phyloP scores from a whole-genome alignment of 345 rosid species.

The Dimocarpus longan region DNA sequence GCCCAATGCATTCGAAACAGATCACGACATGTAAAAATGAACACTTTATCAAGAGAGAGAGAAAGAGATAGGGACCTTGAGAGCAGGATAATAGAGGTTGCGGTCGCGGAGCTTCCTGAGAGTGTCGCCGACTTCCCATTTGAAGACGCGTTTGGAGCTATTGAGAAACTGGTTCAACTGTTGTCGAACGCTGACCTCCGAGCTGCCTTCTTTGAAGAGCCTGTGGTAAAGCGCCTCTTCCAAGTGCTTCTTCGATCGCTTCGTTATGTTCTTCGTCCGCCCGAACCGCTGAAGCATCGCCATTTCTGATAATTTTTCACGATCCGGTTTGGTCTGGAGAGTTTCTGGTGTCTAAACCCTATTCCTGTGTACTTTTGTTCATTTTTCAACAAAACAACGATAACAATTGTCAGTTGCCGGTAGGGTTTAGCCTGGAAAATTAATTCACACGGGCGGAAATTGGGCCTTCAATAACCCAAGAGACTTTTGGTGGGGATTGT shows the following conservation, averaged over 20 bases:
- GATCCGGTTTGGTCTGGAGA: not conserved
- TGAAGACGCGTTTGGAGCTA: constrained; percentile 81
- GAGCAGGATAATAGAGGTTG: constrained; percentile 73
- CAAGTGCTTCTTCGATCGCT: constrained; percentile 82
- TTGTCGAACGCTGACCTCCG: constrained; percentile 64
- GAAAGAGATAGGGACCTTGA: constrained; percentile 55
- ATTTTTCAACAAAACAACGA: not conserved
- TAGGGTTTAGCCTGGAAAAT: constrained; percentile 5
- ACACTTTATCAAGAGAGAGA: not conserved
- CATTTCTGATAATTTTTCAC: constrained; percentile 34
- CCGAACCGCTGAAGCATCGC: constrained; percentile 60
- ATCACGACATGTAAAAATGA: not conserved
- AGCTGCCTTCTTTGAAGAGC: constrained; percentile 78
- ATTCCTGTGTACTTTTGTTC: not conserved
- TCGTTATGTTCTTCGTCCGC: constrained; percentile 61
- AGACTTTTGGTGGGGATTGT: no score
- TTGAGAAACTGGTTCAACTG: constrained; percentile 79
- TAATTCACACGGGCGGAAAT: not conserved
- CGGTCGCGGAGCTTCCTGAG: constrained; percentile 81
- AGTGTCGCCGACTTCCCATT: constrained; percentile 96
- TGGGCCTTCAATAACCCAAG: not conserved
- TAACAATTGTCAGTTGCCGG: not conserved
- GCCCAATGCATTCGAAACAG: not conserved
- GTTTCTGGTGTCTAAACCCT: constrained; percentile 5
- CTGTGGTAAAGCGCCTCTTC: constrained; percentile 72